Percentiles rank a stretch among this genome's conserved stretches.
Evolutionary conservation across 1,284 basidiomycete species (phyloP).

Genomic region (Thelephora terrestris): DNA sequence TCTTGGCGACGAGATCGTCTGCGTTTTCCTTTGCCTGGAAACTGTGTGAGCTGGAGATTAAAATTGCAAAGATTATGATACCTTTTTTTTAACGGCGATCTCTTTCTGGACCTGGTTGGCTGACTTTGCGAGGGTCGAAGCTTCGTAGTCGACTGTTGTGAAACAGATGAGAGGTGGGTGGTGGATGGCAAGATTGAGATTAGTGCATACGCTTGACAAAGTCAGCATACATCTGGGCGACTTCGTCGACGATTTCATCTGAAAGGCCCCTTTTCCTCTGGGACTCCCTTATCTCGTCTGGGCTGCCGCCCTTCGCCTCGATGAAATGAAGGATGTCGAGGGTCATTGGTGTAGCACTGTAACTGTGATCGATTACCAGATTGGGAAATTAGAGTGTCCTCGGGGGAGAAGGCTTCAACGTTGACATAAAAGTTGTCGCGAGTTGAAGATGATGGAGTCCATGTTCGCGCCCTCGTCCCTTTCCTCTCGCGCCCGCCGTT

Average conservation of each 20-base stretch:
- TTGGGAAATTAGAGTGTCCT: no score
- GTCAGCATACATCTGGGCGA: constrained; percentile 84
- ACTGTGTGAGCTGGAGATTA: not conserved
- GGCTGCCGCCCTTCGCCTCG: constrained; percentile 87
- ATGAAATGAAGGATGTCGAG: constrained; percentile 73
- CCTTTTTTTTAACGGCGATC: constrained; percentile 92
- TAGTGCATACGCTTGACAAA: constrained; percentile 77
- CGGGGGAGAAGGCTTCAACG: no score
- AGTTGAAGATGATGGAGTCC: not conserved
- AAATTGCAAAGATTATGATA: constrained; percentile 16
- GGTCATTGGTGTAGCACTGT: constrained; percentile 38
- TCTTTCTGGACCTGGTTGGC: constrained; percentile 90
- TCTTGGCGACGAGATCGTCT: constrained; percentile 74
- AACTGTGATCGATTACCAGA: not conserved
- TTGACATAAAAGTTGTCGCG: no score
- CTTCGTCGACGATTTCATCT: constrained; percentile 89
- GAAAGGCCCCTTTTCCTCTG: constrained; percentile 86
- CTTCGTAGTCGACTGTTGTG: constrained; percentile 74
- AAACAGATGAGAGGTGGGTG: not conserved
- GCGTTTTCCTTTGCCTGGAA: constrained; percentile 82
- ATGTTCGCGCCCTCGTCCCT: not conserved
- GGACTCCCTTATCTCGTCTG: constrained; percentile 87
- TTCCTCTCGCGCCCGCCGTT: not conserved
- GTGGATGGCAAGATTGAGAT: not conserved
- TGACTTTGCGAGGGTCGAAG: constrained; percentile 70